Evolutionary conservation across 768 basidiomycete genomes (phyloP), one percentile per base, ranked within the genome.

Genomic region (Neoboletus magnificus): DNA sequence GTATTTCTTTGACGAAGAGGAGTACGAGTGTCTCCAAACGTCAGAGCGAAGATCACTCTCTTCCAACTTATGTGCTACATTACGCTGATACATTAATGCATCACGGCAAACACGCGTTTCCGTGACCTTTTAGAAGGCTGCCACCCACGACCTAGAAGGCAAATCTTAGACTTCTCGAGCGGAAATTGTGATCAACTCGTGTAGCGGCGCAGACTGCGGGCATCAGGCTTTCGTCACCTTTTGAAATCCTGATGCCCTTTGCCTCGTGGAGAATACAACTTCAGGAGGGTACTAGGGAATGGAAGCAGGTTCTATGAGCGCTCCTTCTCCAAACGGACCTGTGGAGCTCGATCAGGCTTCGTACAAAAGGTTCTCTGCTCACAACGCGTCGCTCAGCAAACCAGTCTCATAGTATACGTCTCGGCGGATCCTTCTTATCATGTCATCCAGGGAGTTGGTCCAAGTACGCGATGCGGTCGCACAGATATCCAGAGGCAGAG

Each of bases 401-500:
- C 35, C 11, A 23, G 5, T 16, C 16, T 29, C 23, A 30, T 36
- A 45, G n/a, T 18, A 20, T 12, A 49, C 39, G 6, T 29, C 20
- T 18, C 12, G 3, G 11, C 7, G 8, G 47, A 32, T 4, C 9
- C 3, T 50, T 25, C 30, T 35, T 35, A 12, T 15, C 43, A 62
- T 62, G 61, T 55, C 60, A 8, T 58, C 53, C 46, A 53, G 29
- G 0, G 57, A 63, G 13, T 41, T 63, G 35, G 44, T 52, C 8
- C 42, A 57, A 47, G 58, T 63, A 15, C 62, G 58, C 52, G 42
- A 60, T 25, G 62, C 62, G 10, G 25, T 63, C 55, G 54, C 62
- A 13, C 62, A 56, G 47, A 49, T 63, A 54, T 63, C 62, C 39
- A 60, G 23, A 54, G 62, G 62, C 11, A 63, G 44, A 30, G 62